Percentiles rank a stretch among this genome's conserved stretches.
Evolutionary conservation across 192 early-diverging fungal species (phyloP).

Genomic region (Coemansia sp.): DNA sequence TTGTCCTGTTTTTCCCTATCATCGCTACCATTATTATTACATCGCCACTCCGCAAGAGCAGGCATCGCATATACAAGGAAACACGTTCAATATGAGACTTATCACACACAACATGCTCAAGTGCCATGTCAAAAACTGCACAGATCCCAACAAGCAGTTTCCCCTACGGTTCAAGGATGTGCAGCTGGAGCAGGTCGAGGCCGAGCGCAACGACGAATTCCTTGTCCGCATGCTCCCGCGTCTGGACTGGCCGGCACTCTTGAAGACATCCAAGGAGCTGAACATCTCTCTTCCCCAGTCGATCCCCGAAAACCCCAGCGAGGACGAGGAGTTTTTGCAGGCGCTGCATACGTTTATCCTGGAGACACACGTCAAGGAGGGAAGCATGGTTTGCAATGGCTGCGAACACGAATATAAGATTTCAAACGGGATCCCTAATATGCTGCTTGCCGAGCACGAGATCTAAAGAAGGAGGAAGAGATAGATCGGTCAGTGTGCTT

Average conservation of each 20-base stretch:
- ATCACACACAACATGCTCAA: conserved; percentile 99
- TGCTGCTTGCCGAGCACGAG: conserved; percentile 81
- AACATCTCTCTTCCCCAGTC: conserved; percentile 22
- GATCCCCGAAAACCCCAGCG: conserved; percentile 25
- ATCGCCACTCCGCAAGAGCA: too few species aligned
- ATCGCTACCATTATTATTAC: too few species aligned
- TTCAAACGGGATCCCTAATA: conserved; percentile 90
- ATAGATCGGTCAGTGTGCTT: conserved; percentile 8
- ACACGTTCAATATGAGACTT: conserved; percentile 64
- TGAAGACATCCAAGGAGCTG: conserved; percentile 64
- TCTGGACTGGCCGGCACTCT: conserved; percentile 73
- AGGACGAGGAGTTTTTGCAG: conserved; percentile 58
- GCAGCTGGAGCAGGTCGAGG: conserved; percentile 79
- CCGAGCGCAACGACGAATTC: conserved; percentile 86
- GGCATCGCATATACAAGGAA: neutral
- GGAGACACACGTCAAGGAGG: conserved; percentile 85
- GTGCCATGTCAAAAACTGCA: conserved; percentile 96
- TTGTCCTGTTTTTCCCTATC: neutral
- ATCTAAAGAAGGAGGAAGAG: conserved; percentile 41
- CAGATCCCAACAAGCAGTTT: conserved; percentile 73
- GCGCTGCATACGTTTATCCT: conserved; percentile 73
- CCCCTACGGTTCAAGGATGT: conserved; percentile 84
- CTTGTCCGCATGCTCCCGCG: conserved; percentile 75
- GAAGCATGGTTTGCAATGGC: conserved; percentile 86
- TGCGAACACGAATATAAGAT: conserved; percentile 90